A percentile compares a stretch with the other conserved stretches of the same genome.
Evolutionary conservation across 2,329 filamentous ascomycete genomes (phyloP).

Genomic region (Fusarium kyushuense): DNA sequence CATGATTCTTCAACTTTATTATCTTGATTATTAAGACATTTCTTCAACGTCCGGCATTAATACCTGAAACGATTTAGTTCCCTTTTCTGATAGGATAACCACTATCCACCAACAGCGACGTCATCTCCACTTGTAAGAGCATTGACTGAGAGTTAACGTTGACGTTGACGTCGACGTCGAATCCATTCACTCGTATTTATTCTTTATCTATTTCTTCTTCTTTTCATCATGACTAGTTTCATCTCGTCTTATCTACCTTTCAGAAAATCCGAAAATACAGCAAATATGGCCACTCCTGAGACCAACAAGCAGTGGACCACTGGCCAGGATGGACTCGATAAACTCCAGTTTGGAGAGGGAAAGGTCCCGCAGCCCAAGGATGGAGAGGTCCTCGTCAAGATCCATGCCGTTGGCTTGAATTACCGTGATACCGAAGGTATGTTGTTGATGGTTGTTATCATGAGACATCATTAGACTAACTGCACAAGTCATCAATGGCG

Average conservation of each 20-base stretch:
- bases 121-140: slow-evolving; percentile 39
- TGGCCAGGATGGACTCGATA: slow-evolving; percentile 66
- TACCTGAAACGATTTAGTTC: slow-evolving; percentile 34
- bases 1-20: background rate
- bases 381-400: slow-evolving; percentile 64
- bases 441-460: background rate
- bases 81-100: slow-evolving; percentile 29
- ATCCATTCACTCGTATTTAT: background rate
- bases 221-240: slow-evolving; percentile 34
- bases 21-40: slow-evolving; percentile 36
- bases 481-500: slow-evolving; percentile 69
- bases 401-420: slow-evolving; percentile 62
- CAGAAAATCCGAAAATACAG: slow-evolving; percentile 21
- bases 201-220: background rate
- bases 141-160: slow-evolving; percentile 25
- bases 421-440: slow-evolving; percentile 63
- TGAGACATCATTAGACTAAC: background rate
- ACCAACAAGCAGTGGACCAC: slow-evolving; percentile 66
- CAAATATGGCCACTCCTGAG: slow-evolving; percentile 36
- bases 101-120: slow-evolving; percentile 34
- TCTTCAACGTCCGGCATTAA: background rate
- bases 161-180: background rate
- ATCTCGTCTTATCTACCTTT: slow-evolving; percentile 43
- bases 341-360: slow-evolving; percentile 59
- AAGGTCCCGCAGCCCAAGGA: slow-evolving; percentile 61